Evolutionary conservation across 1,284 basidiomycete genomes (phyloP).

Genomic region (Puccinia horiana): DNA sequence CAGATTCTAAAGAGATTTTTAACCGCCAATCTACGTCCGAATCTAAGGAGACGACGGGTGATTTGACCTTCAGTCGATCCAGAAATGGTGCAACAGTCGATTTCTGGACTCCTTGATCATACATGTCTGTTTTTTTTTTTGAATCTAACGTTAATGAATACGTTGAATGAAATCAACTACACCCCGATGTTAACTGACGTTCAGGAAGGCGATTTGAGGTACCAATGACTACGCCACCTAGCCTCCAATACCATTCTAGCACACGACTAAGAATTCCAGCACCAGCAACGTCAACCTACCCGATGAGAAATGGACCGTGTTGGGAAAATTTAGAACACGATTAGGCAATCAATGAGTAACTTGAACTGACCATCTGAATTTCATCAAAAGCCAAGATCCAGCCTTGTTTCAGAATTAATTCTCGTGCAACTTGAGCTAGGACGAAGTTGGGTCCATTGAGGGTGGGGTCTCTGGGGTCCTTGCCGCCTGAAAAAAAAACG

Average conservation of each 20-base stretch:
- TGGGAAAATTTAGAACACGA: conserved; percentile 67
- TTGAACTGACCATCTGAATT: conserved; percentile 61
- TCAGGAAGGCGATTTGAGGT: conserved; percentile 57
- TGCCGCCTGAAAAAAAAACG: conserved; percentile 60
- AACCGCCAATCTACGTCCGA: conserved; percentile 33
- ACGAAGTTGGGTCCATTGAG: conserved; percentile 61
- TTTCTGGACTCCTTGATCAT: conserved; percentile 46
- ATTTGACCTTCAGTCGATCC: conserved; percentile 38
- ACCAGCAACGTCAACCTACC: conserved; percentile 50
- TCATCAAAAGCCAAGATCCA: conserved; percentile 71
- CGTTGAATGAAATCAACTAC: conserved; percentile 18
- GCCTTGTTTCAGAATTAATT: conserved; percentile 63
- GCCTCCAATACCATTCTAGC: conserved; percentile 72
- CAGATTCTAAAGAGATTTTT: neutral
- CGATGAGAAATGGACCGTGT: conserved; percentile 50
- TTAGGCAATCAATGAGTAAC: neutral
- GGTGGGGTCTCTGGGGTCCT: conserved; percentile 58
- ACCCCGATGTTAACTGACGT: conserved; percentile 53
- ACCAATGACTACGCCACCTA: conserved; percentile 69
- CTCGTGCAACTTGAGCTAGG: conserved; percentile 51
- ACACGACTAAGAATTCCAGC: conserved; percentile 68
- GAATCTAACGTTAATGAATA: neutral
- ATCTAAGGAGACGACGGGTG: conserved; percentile 20
- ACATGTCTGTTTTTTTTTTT: conserved; percentile 17
- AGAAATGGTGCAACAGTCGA: conserved; percentile 39